Conservation (phyloP, 2,329 filamentous ascomycete species). For the Orbilia javanica region DNA sequence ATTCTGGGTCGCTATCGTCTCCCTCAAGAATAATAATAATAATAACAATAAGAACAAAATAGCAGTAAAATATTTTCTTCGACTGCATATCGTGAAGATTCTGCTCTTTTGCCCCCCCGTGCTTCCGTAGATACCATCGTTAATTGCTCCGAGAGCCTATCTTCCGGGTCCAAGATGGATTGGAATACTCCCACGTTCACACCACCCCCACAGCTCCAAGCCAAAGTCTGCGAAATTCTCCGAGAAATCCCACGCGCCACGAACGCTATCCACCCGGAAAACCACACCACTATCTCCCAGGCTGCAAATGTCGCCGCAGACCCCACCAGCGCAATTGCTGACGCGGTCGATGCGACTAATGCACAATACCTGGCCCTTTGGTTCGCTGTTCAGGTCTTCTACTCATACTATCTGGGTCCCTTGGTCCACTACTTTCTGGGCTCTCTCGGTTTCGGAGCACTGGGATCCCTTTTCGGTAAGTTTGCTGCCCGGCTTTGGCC, state of each 20-base stretch:
- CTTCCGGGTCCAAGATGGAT: neutral
- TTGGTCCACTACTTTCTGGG: slow-evolving; percentile 25
- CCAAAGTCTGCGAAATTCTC: slow-evolving; percentile 24
- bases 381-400: slow-evolving; percentile 34
- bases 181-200: slow-evolving; percentile 16
- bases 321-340: slow-evolving; percentile 8
- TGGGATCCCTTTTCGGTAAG: slow-evolving; percentile 45
- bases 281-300: slow-evolving; percentile 15
- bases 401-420: slow-evolving; percentile 23
- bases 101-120: neutral
- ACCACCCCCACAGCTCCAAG: slow-evolving; percentile 2
- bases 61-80: slow-evolving; percentile 9
- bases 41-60: no score
- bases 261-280: slow-evolving; percentile 8
- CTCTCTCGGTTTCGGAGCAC: slow-evolving; percentile 15
- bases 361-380: slow-evolving; percentile 4
- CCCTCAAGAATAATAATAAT: neutral
- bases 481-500: slow-evolving; percentile 12
- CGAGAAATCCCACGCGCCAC: slow-evolving; percentile 12
- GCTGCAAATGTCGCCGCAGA: slow-evolving; percentile 13
- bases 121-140: neutral
- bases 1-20: slow-evolving; percentile 17
- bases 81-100: neutral
- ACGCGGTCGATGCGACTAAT: slow-evolving; percentile 12
- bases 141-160: no score